phyloP scores from a whole-genome alignment of 2,329 filamentous ascomycete genomes.

The Chaetoscypha palmicola region DNA sequence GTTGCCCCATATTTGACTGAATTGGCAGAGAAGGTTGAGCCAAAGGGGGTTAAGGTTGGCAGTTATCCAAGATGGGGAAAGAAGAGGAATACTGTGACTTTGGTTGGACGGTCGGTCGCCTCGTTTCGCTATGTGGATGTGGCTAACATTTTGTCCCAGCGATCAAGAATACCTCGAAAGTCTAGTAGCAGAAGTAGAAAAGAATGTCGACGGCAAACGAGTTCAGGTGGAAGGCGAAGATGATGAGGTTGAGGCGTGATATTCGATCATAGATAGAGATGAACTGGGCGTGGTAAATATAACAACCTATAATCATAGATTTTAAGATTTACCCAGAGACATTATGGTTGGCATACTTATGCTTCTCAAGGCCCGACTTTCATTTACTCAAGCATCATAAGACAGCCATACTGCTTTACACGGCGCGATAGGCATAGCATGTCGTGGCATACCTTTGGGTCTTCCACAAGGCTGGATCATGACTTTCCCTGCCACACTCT shows the following conservation, averaged over 20 bases:
- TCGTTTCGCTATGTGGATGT: neutral
- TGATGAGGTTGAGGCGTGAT: slow-evolving; percentile 36
- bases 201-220: slow-evolving; percentile 65
- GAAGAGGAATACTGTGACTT: slow-evolving; percentile 78
- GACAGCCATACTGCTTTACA: too few species aligned
- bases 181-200: slow-evolving; percentile 68
- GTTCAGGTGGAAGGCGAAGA: slow-evolving; percentile 66
- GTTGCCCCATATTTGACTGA: slow-evolving; percentile 78
- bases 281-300: too few species aligned
- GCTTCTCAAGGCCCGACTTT: too few species aligned
- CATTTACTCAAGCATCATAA: too few species aligned
- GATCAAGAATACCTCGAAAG: slow-evolving; percentile 73
- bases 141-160: slow-evolving; percentile 32
- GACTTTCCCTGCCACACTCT: too few species aligned
- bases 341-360: too few species aligned
- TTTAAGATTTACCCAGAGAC: too few species aligned
- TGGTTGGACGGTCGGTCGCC: slow-evolving; percentile 56
- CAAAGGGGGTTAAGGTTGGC: slow-evolving; percentile 81
- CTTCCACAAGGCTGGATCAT: too few species aligned
- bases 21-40: slow-evolving; percentile 64
- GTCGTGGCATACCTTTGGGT: too few species aligned
- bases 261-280: too few species aligned
- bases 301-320: too few species aligned
- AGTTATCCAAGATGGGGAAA: slow-evolving; percentile 93
- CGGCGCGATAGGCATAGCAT: too few species aligned